Base-by-base conservation (phyloP, 495 filamentous ascomycete genomes). In the Elaphomyces granulatus region DNA sequence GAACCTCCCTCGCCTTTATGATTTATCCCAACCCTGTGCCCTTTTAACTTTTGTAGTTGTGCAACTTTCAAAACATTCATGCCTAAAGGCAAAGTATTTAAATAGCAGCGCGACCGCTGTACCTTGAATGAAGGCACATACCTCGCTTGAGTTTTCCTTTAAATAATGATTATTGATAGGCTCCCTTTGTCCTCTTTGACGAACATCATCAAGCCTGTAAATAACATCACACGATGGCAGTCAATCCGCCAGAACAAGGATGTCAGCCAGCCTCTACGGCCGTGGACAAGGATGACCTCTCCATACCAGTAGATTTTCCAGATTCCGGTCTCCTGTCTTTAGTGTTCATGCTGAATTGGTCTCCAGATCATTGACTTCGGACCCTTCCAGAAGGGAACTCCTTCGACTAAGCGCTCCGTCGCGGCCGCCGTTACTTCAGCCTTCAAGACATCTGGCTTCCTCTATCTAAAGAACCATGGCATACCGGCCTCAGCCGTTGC, bases 401-500 rank as follows among this genome's bases (percentile, higher is more conserved):
- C 74, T 0, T 54, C 72, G 21, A 65, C 80, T 33, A 82, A 80
- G 44, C 63, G 69, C 39, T 50, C 70, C 34, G 77, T 81, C 4
- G 87, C 86, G 2, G 53, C 73, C 19, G 68, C 78, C 28, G 75
- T 95, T 43, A 74, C 87, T 17, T 49, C 72, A 16, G 87, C 83
- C 15, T 94, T 96, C 62, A 80, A 81, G 41, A 77, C 70, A 7
- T 83, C 84, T 3, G 88, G 88, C 23, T 96, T 95, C 60, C 72
- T 94, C 52, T 96, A 95, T 58, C 74, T 96, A 32, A 81, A 75
- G 37, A 76, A 87, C 52, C 80, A 84, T 50, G 62, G 66, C 14
- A 81, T 96, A 40, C 66, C 80, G 0, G 56, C 71, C 8, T 60
- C 68, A 12, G 67, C 70, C n/a, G 51, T 81, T 10, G 51, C 64